These are phyloP conservation scores for Tulasnella sp. DNA, from an alignment of 768 basidiomycete genomes.

Conservation along the genomic window DNA sequence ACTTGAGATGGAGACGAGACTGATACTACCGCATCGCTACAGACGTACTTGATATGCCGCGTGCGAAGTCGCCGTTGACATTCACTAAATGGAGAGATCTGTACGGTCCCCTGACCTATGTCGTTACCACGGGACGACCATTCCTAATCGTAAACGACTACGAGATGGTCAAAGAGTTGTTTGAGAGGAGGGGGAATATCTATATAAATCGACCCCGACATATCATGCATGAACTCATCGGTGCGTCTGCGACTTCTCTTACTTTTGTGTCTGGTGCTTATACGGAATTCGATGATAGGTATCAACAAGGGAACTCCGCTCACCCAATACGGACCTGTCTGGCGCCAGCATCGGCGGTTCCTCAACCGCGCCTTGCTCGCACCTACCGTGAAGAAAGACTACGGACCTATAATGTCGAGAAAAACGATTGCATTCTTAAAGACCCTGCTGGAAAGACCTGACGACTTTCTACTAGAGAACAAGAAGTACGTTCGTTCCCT, in stretches of 20 bases:
- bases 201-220: not conserved
- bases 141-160: not conserved
- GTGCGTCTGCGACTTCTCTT: not conserved
- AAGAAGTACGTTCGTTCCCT: not conserved
- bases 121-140: not conserved
- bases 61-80: not conserved
- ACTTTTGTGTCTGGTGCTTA: too few relatives aligned
- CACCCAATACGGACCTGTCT: not conserved
- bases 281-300: not conserved
- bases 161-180: not conserved
- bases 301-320: not conserved
- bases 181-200: not conserved
- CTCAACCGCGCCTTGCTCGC: not conserved
- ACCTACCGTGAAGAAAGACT: not conserved
- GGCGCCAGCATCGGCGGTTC: not conserved
- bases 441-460: not conserved
- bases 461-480: not conserved
- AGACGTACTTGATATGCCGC: not conserved
- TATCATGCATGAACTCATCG: not conserved
- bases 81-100: not conserved
- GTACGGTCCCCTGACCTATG: not conserved
- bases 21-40: not conserved
- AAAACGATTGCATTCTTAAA: not conserved
- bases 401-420: not conserved
- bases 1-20: not conserved